Percentiles rank a stretch among this genome's conserved stretches.
Conservation (phyloP, 2,329 filamentous ascomycete species). For the Rugonectria rugulosa region DNA sequence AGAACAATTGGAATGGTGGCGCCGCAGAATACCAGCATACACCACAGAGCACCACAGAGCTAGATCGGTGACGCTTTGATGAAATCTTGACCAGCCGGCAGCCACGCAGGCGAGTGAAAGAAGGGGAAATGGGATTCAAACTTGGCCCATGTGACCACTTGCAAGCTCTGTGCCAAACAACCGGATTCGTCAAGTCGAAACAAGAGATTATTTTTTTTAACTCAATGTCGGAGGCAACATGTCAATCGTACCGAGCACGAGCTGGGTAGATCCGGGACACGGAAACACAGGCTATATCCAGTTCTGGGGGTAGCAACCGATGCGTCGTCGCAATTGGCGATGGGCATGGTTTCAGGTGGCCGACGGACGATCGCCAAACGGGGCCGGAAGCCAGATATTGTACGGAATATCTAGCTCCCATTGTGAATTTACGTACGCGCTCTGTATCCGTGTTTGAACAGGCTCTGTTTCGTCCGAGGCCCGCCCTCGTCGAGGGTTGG, state of each 20-base stretch:
- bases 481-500: not conserved
- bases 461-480: not conserved
- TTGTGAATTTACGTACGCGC: too few relatives aligned
- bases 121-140: too few relatives aligned
- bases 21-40: not conserved
- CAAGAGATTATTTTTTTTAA: too few relatives aligned
- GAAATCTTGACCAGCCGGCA: not conserved
- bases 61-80: not conserved
- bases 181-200: too few relatives aligned
- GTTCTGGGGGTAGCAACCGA: not conserved
- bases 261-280: not conserved
- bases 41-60: not conserved
- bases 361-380: not conserved
- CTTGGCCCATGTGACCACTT: too few relatives aligned
- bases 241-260: not conserved
- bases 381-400: not conserved
- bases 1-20: not conserved
- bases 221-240: not conserved
- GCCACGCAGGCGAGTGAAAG: not conserved
- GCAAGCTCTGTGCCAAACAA: too few relatives aligned
- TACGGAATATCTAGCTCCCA: too few relatives aligned
- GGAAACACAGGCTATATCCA: not conserved
- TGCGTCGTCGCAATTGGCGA: conserved; percentile 5
- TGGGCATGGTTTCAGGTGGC: conserved; percentile 20
- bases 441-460: too few relatives aligned